phyloP scores from a whole-genome alignment of 352 stramenopile genomes.

The Phytophthora brassicae region DNA sequence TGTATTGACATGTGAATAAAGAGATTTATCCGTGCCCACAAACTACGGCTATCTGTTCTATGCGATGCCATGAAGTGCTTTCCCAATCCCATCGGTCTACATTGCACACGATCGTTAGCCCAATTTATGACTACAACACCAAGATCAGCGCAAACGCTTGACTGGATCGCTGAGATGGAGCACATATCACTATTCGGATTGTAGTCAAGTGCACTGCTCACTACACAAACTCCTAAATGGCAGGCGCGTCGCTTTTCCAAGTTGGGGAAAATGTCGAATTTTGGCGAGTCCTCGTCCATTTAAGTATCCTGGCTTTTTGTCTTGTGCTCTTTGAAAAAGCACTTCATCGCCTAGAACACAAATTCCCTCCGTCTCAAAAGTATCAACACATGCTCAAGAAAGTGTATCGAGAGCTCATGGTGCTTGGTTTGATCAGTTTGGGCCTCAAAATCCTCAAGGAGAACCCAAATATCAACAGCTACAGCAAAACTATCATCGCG shows the following conservation, averaged over 20 bases:
- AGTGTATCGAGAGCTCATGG: conserved; percentile 59
- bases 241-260: conserved; percentile 49
- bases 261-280: conserved; percentile 63
- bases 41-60: too few species aligned
- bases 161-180: too few species aligned
- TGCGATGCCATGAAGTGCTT: too few species aligned
- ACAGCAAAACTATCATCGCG: conserved; percentile 42
- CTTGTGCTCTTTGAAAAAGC: conserved; percentile 48
- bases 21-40: too few species aligned
- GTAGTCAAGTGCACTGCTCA: too few species aligned
- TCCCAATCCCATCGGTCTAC: too few species aligned
- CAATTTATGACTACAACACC: too few species aligned
- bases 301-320: conserved; percentile 49
- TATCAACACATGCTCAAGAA: conserved; percentile 74
- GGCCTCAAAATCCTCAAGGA: conserved; percentile 56
- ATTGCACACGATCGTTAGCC: too few species aligned
- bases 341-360: conserved; percentile 51
- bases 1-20: too few species aligned
- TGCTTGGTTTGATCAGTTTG: conserved; percentile 58
- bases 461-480: conserved; percentile 30
- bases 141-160: too few species aligned
- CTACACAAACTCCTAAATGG: conserved; percentile 17
- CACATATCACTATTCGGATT: too few species aligned
- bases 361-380: conserved; percentile 50
- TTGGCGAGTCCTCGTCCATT: conserved; percentile 45